These are phyloP conservation scores for Salvia sclarea DNA, from an alignment of 305 asterid species.

Conservation along the genomic window DNA sequence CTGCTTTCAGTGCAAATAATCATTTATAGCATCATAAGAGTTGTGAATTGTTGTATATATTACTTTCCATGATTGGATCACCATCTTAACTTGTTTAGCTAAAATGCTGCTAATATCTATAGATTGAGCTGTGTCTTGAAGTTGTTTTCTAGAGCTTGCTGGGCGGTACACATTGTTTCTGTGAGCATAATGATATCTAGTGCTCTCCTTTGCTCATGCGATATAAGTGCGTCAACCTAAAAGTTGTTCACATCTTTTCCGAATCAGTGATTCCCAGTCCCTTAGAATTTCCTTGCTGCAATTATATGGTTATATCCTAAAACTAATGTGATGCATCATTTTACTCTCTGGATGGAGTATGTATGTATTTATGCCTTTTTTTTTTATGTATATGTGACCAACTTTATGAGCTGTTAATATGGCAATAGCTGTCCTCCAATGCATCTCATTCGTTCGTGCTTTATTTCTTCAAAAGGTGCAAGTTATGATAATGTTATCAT, in stretches of 20 bases:
- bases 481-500: background rate
- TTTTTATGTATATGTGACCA: background rate
- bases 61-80: background rate
- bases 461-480: background rate
- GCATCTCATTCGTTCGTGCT: background rate
- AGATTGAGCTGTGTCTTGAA: background rate
- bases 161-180: background rate
- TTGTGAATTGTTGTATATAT: background rate
- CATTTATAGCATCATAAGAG: background rate
- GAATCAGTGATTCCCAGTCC: background rate
- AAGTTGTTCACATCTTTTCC: background rate
- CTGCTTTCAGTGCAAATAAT: conserved; percentile 9
- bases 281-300: conserved; percentile 8
- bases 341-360: background rate
- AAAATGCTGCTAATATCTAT: background rate
- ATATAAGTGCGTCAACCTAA: background rate
- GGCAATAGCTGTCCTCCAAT: background rate
- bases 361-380: background rate
- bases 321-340: background rate
- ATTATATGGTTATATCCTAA: background rate
- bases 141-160: background rate
- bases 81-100: background rate
- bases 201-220: background rate
- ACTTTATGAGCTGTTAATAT: background rate
- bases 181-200: background rate